A percentile compares a stretch with the other conserved stretches of the same genome.
Evolutionary conservation across 1,284 basidiomycete genomes (phyloP).

Genomic region (Cerrena zonata): DNA sequence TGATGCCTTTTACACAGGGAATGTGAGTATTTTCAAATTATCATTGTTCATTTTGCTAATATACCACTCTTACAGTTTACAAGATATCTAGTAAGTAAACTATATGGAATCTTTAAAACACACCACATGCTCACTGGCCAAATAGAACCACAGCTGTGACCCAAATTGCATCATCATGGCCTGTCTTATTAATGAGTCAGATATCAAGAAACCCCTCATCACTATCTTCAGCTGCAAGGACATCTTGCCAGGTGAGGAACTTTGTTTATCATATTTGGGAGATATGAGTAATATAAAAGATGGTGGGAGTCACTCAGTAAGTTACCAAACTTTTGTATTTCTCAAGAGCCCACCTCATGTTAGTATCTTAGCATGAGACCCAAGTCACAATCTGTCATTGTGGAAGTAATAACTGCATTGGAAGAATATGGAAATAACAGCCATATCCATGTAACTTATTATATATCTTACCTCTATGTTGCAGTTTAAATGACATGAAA

Average conservation of each 20-base stretch:
- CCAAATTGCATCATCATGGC: conserved; percentile 73
- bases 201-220: conserved; percentile 43
- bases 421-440: conserved; percentile 26
- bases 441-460: neutral
- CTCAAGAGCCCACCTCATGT: too few relatives aligned
- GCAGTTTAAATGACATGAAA: too few relatives aligned
- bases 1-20: conserved; percentile 83
- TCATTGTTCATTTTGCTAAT: neutral
- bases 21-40: conserved; percentile 23
- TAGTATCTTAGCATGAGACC: conserved; percentile 33
- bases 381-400: conserved; percentile 54
- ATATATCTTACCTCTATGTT: neutral
- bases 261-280: conserved; percentile 79
- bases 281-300: conserved; percentile 36
- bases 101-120: too few relatives aligned
- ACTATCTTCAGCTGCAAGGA: conserved; percentile 67
- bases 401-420: conserved; percentile 35
- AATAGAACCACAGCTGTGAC: conserved; percentile 83
- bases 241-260: conserved; percentile 64
- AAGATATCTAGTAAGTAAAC: conserved; percentile 50
- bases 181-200: conserved; percentile 50
- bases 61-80: conserved; percentile 42
- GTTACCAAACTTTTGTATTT: neutral
- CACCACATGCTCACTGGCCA: conserved; percentile 6
- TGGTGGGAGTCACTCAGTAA: neutral